phyloP scores from a whole-genome alignment of 1,284 basidiomycete genomes.

The Cutaneotrichosporon sp. region DNA sequence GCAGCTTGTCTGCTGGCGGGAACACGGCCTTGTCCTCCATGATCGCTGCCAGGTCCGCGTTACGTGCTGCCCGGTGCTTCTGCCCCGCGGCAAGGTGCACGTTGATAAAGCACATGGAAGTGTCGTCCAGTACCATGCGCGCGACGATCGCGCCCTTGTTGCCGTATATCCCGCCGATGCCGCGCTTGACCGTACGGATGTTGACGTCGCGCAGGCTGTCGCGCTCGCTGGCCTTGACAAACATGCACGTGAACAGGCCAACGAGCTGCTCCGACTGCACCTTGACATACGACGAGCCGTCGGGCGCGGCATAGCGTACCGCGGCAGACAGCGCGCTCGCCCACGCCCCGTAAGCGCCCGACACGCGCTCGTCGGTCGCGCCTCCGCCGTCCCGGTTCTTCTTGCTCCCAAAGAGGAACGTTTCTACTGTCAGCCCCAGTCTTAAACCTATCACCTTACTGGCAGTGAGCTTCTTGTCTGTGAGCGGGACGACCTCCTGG shows the following conservation, averaged over 20 bases:
- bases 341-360: constrained; percentile 80
- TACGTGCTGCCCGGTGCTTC: constrained; percentile 70
- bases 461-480: constrained; percentile 82
- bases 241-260: constrained; percentile 81
- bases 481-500: constrained; percentile 92
- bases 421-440: constrained; percentile 54
- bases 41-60: constrained; percentile 77
- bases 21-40: constrained; percentile 74
- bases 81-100: constrained; percentile 95
- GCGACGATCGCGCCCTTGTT: constrained; percentile 96
- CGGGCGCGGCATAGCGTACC: constrained; percentile 61
- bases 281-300: constrained; percentile 65
- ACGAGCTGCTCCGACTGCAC: constrained; percentile 84
- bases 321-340: constrained; percentile 71
- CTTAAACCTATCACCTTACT: constrained; percentile 47
- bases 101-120: constrained; percentile 89
- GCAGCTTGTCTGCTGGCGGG: constrained; percentile 55
- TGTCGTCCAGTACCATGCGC: constrained; percentile 84
- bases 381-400: constrained; percentile 55
- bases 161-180: constrained; percentile 86
- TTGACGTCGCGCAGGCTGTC: constrained; percentile 62
- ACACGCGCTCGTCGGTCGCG: constrained; percentile 58
- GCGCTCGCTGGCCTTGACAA: constrained; percentile 54
- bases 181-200: constrained; percentile 75
- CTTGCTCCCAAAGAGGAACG: constrained; percentile 67